These are phyloP conservation scores for Teratosphaeriaceae sp. DNA, from an alignment of 2,329 filamentous ascomycete genomes.

Conservation along the genomic window DNA sequence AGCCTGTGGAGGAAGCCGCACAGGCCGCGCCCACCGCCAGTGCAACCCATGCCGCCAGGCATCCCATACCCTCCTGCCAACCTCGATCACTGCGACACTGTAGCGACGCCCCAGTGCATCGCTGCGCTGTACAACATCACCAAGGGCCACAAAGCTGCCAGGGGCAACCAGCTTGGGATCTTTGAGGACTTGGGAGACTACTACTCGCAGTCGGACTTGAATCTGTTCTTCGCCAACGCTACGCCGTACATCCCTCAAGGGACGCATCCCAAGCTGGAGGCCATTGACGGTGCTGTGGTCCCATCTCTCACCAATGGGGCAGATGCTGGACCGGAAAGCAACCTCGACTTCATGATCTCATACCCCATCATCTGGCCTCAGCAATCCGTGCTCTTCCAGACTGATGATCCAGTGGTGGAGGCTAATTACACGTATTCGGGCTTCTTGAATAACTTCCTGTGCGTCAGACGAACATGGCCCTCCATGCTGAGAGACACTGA, in stretches of 20 bases:
- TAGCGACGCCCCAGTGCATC: constrained; percentile 38
- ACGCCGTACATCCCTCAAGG: constrained; percentile 32
- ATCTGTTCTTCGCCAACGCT: constrained; percentile 35
- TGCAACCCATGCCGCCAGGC: constrained; percentile 1
- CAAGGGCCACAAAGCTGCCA: constrained; percentile 26
- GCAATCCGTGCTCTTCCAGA: constrained; percentile 38
- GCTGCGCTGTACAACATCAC: constrained; percentile 40
- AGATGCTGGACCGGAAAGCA: constrained; percentile 12
- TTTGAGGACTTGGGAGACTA: constrained; percentile 38
- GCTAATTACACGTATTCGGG: constrained; percentile 29
- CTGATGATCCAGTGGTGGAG: constrained; percentile 41
- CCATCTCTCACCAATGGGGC: constrained; percentile 22
- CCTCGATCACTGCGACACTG: constrained; percentile 4
- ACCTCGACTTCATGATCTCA: constrained; percentile 43
- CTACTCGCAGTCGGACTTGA: constrained; percentile 39
- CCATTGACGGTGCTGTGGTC: constrained; percentile 33
- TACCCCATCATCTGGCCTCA: constrained; percentile 47
- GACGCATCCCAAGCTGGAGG: constrained; percentile 34
- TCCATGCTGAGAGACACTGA: no score
- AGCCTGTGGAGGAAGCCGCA: background rate
- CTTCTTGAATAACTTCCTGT: constrained; percentile 41
- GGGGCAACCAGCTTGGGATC: constrained; percentile 40
- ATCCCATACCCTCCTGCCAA: background rate
- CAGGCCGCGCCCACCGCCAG: background rate
- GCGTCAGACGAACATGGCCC: no score